Conservation (phyloP, 176 grass and related monocot genomes). For the Pontederia paniculata region DNA sequence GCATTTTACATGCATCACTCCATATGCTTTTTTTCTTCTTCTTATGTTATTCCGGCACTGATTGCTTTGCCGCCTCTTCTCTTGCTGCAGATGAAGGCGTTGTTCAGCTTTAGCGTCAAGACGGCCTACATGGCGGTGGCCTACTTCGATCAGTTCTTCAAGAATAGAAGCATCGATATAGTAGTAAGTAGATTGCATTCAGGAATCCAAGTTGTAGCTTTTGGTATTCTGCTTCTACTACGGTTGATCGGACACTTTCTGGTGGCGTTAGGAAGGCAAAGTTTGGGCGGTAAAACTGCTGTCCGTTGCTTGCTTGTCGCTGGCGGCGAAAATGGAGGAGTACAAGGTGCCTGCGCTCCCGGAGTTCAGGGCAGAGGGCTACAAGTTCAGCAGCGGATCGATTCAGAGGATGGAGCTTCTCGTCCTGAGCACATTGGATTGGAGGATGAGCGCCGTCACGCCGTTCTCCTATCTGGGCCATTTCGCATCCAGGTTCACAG, state of each 20-base stretch:
- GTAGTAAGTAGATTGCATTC: conserved; percentile 12
- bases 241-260: not conserved
- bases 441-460: conserved; percentile 57
- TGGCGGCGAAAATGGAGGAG: conserved; percentile 91
- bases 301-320: conserved; percentile 62
- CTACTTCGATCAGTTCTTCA: conserved; percentile 79
- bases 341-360: conserved; percentile 31
- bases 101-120: conserved; percentile 40
- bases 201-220: conserved; percentile 3
- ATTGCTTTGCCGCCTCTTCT: conserved; percentile 1
- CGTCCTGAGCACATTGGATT: conserved; percentile 49
- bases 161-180: conserved; percentile 39
- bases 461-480: conserved; percentile 74
- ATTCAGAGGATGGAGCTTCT: conserved; percentile 84
- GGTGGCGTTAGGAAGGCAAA: conserved; percentile 32
- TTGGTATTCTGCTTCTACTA: not conserved
- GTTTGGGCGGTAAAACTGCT: conserved; percentile 65
- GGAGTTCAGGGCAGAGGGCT: conserved; percentile 36
- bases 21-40: no score
- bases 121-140: conserved; percentile 72
- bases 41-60: not conserved
- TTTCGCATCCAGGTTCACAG: conserved; percentile 39
- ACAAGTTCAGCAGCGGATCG: conserved; percentile 27
- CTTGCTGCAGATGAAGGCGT: conserved; percentile 33
- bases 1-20: no score